These are phyloP conservation scores for Podaxis carcinomalis DNA, from an alignment of 768 basidiomycete species.

Conservation along the genomic window DNA sequence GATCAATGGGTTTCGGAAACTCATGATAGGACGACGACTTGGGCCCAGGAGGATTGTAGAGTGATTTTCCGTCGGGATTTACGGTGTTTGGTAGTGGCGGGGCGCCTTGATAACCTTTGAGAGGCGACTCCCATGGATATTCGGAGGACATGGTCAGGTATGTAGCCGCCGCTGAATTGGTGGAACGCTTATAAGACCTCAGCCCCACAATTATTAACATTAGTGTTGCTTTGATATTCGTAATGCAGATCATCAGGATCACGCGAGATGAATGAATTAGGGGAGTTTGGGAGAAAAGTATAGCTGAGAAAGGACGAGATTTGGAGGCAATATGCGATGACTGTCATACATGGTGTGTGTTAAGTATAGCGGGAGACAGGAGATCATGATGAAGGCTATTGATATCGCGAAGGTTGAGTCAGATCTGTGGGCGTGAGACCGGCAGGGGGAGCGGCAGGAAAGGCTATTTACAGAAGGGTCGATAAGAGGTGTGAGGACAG, in stretches of 20 bases:
- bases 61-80: conserved; percentile 55
- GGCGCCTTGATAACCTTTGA: conserved; percentile 33
- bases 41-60: conserved; percentile 42
- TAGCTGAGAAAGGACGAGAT: not conserved
- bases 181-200: conserved; percentile 3
- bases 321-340: not conserved
- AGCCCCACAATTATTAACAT: not conserved
- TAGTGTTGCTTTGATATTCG: not conserved
- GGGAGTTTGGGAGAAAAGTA: not conserved
- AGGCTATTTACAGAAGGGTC: not conserved
- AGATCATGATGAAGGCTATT: not conserved
- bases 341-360: not conserved
- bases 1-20: conserved; percentile 51
- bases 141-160: conserved; percentile 10
- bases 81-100: conserved; percentile 37
- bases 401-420: not conserved
- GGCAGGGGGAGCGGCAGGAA: not conserved
- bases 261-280: not conserved
- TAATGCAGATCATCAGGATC: not conserved
- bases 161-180: not conserved
- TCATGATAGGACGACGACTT: conserved; percentile 48
- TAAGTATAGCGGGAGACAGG: not conserved
- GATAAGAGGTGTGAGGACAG: not conserved
- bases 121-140: conserved; percentile 26
- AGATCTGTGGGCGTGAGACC: not conserved